Evolutionary conservation across 2,329 filamentous ascomycete genomes (phyloP).

Genomic region (Dactylonectria macrodidyma): DNA sequence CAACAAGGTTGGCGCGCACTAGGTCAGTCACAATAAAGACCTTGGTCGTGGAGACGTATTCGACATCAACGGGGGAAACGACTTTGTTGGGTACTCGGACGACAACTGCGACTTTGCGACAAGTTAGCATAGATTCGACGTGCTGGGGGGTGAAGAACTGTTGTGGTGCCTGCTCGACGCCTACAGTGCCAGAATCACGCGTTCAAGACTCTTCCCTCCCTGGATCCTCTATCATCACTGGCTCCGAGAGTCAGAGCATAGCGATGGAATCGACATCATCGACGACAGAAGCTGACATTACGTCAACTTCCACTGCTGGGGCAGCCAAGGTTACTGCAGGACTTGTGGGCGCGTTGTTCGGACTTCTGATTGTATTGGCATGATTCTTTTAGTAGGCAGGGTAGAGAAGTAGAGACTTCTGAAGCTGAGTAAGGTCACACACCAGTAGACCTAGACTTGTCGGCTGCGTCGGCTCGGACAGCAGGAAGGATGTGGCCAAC

Average conservation of each 20-base stretch:
- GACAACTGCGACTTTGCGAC: constrained; percentile 40
- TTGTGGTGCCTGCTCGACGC: constrained; percentile 36
- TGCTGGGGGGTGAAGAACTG: constrained; percentile 38
- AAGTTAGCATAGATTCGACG: constrained; percentile 35
- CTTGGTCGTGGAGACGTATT: constrained; percentile 45
- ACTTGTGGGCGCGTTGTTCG: constrained; percentile 44
- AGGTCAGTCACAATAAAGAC: constrained; percentile 42
- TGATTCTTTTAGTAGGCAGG: constrained; percentile 28
- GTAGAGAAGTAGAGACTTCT: constrained; percentile 13
- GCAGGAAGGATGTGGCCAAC: constrained; percentile 10
- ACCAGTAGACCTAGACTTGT: constrained; percentile 23
- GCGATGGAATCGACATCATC: neutral
- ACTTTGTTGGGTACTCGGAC: constrained; percentile 38
- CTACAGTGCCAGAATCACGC: neutral
- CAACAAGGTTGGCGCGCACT: constrained; percentile 39
- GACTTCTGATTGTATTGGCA: constrained; percentile 43
- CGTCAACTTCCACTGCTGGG: constrained; percentile 42
- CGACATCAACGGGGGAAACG: constrained; percentile 44
- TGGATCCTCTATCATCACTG: neutral
- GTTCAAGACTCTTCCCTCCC: neutral
- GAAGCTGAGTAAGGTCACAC: constrained; percentile 30
- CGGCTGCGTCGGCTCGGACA: constrained; percentile 18
- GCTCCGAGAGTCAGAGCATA: neutral
- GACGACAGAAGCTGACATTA: constrained; percentile 27
- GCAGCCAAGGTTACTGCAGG: constrained; percentile 40